A percentile compares a stretch with the other conserved stretches of the same genome.
These are phyloP conservation scores for Crithidia expoeki DNA, from an alignment of 208 protist genomes.

Conservation along the genomic window DNA sequence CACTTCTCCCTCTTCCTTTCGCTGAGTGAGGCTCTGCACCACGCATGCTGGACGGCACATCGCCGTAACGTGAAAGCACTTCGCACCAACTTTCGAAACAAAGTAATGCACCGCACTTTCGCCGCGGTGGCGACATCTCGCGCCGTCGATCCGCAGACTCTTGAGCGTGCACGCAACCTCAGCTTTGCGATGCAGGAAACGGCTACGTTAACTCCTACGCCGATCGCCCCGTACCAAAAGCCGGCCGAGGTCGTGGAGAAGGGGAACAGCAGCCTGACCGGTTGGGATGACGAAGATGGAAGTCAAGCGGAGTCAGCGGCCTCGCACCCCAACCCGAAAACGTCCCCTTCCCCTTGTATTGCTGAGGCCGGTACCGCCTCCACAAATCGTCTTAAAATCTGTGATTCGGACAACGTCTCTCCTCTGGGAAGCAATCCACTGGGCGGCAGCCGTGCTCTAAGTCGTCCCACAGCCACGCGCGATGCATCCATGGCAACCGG, in stretches of 20 bases:
- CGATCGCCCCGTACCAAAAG: neutral
- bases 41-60: conserved; percentile 38
- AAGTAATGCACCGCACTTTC: conserved; percentile 39
- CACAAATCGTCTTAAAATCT: too few species aligned
- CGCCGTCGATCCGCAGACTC: conserved; percentile 13
- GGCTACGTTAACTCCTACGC: neutral
- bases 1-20: conserved; percentile 52
- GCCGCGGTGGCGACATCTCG: conserved; percentile 5
- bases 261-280: neutral
- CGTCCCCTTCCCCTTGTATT: too few species aligned
- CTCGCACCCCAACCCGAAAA: neutral
- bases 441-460: neutral
- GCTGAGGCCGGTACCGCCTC: neutral
- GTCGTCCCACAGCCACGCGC: neutral
- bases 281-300: too few species aligned
- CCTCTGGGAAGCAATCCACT: too few species aligned
- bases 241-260: neutral
- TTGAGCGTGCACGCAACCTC: conserved; percentile 11
- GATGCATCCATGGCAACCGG: neutral
- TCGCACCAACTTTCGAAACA: conserved; percentile 27
- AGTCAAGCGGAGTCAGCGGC: too few species aligned
- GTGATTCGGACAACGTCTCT: too few species aligned
- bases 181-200: conserved; percentile 10
- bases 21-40: conserved; percentile 38
- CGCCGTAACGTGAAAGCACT: conserved; percentile 39